Conservation (phyloP, 1,139 yeast genomes). For the Blastobotrys buckinghamii region DNA sequence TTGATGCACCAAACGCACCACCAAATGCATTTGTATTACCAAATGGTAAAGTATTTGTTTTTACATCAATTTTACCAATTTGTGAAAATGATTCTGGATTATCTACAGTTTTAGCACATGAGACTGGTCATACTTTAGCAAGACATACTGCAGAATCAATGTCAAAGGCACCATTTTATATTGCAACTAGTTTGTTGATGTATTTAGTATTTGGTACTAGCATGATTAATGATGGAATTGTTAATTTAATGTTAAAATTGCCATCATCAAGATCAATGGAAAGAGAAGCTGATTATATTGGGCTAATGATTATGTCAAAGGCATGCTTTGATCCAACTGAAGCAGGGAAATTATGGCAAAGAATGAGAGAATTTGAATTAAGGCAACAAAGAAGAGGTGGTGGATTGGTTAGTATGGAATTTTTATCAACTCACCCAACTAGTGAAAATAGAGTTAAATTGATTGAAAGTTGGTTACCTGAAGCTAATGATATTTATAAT, state of each 20-base stretch:
- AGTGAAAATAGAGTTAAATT: slow-evolving; percentile 63
- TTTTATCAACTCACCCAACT: slow-evolving; percentile 89
- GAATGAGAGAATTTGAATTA: slow-evolving; percentile 65
- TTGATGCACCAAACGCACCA: slow-evolving; percentile 60
- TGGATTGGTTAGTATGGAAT: slow-evolving; percentile 43
- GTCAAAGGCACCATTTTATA: slow-evolving; percentile 41
- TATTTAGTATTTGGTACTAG: slow-evolving; percentile 49
- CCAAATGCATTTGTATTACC: slow-evolving; percentile 97
- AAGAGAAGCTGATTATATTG: slow-evolving; percentile 92
- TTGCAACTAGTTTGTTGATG: slow-evolving; percentile 45
- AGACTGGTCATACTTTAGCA: slow-evolving; percentile 88
- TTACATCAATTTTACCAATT: slow-evolving; percentile 70
- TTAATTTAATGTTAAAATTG: slow-evolving; percentile 57
- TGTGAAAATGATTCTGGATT: slow-evolving; percentile 82
- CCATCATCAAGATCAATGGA: slow-evolving; percentile 94
- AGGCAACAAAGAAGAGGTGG: slow-evolving; percentile 15
- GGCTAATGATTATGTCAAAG: slow-evolving; percentile 81
- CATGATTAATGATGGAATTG: slow-evolving; percentile 48
- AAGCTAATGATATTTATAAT: slow-evolving; percentile 40
- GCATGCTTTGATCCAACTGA: slow-evolving; percentile 79
- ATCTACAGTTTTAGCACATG: slow-evolving; percentile 92
- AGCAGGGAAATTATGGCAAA: slow-evolving; percentile 71
- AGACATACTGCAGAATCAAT: slow-evolving; percentile 84
- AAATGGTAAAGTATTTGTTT: slow-evolving; percentile 91
- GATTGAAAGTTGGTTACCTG: slow-evolving; percentile 67